These are phyloP conservation scores for Yamadazyma sp. DNA, from an alignment of 1,139 yeast species.

Conservation along the genomic window DNA sequence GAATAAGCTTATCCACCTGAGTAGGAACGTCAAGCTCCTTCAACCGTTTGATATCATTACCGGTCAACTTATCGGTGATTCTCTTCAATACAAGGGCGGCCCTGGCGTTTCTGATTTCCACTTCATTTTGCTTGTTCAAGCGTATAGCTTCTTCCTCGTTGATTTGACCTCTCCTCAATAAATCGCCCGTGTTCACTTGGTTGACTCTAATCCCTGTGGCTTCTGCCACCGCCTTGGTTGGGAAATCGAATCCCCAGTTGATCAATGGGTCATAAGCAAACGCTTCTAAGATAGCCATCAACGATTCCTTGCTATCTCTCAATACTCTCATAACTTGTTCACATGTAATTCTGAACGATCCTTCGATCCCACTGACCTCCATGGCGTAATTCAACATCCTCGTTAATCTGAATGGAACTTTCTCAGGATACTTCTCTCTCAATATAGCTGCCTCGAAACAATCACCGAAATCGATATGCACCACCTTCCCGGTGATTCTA, in stretches of 20 bases:
- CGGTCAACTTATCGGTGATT: slow-evolving; percentile 89
- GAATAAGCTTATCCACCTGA: slow-evolving; percentile 91
- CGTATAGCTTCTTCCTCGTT: slow-evolving; percentile 73
- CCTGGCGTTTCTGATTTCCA: slow-evolving; percentile 84
- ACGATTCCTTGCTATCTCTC: slow-evolving; percentile 89
- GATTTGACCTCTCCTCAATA: slow-evolving; percentile 70
- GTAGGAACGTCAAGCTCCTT: slow-evolving; percentile 76
- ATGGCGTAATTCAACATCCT: slow-evolving; percentile 97
- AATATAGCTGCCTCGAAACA: slow-evolving; percentile 98
- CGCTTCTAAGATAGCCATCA: slow-evolving; percentile 97
- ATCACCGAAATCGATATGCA: slow-evolving; percentile 98
- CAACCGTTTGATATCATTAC: slow-evolving; percentile 82
- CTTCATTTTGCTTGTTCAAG: slow-evolving; percentile 71
- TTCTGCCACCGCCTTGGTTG: slow-evolving; percentile 74
- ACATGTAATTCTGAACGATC: slow-evolving; percentile 93
- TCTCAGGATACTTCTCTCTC: slow-evolving; percentile 96
- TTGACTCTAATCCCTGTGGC: slow-evolving; percentile 70
- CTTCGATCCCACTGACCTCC: slow-evolving; percentile 99
- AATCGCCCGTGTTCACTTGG: slow-evolving; percentile 63
- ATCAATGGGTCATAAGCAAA: slow-evolving; percentile 98
- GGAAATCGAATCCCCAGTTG: slow-evolving; percentile 97
- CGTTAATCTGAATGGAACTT: slow-evolving; percentile 95
- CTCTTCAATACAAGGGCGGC: slow-evolving; percentile 89
- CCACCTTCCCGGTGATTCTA: slow-evolving; percentile 88
- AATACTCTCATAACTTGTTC: slow-evolving; percentile 96